phyloP scores from a whole-genome alignment of 1,284 basidiomycete genomes.

The Anthracocystis walkeri region DNA sequence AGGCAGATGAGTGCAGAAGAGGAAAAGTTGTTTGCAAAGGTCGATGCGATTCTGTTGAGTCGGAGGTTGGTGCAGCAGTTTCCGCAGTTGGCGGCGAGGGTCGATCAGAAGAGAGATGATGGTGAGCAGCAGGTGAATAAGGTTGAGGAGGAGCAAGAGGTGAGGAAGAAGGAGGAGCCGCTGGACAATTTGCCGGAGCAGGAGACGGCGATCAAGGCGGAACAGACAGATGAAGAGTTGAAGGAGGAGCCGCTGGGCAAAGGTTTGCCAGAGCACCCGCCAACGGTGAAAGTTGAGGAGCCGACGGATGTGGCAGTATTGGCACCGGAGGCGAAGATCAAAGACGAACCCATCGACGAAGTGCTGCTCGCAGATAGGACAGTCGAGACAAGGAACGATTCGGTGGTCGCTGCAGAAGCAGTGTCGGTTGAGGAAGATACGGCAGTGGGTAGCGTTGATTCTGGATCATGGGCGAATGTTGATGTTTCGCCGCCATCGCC shows the following conservation, averaged over 20 bases:
- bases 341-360: too few species aligned
- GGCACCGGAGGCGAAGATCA: too few species aligned
- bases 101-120: not conserved
- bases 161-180: not conserved
- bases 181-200: not conserved
- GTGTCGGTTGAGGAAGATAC: too few species aligned
- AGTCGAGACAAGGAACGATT: too few species aligned
- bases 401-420: too few species aligned
- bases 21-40: conserved; percentile 17
- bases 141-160: not conserved
- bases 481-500: too few species aligned
- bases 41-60: conserved; percentile 26
- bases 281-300: too few species aligned
- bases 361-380: too few species aligned
- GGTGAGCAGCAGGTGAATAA: not conserved
- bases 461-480: too few species aligned
- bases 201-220: not conserved
- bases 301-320: too few species aligned
- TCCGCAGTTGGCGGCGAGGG: conserved; percentile 9
- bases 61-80: conserved; percentile 27
- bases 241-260: not conserved
- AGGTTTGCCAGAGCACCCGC: too few species aligned
- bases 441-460: too few species aligned
- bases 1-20: conserved; percentile 22
- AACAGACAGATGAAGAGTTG: not conserved